A percentile compares a stretch with the other conserved stretches of the same genome.
These are phyloP conservation scores for Sporothrix brunneoviolacea DNA, from an alignment of 2,329 filamentous ascomycete genomes.

Conservation along the genomic window DNA sequence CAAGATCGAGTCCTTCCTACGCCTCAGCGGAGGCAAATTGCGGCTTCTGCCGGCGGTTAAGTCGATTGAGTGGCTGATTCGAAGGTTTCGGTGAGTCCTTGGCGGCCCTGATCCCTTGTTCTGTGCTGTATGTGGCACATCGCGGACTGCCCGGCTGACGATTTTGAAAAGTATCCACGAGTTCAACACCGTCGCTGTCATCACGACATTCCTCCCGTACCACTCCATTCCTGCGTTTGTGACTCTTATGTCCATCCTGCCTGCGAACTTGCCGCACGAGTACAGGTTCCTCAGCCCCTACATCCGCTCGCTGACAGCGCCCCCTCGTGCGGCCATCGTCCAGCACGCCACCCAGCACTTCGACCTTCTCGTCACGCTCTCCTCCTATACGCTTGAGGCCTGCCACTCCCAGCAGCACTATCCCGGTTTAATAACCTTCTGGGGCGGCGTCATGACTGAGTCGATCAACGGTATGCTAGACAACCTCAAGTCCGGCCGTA, in stretches of 20 bases:
- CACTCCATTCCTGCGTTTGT: slow-evolving; percentile 80
- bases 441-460: slow-evolving; percentile 83
- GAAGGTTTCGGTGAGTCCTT: slow-evolving; percentile 76
- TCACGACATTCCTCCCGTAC: slow-evolving; percentile 88
- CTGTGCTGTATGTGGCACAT: not conserved
- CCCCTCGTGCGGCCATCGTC: slow-evolving; percentile 74
- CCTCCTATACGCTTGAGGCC: slow-evolving; percentile 69
- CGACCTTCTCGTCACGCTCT: slow-evolving; percentile 68
- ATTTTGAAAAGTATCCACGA: slow-evolving; percentile 66
- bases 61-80: slow-evolving; percentile 88
- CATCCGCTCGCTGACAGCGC: slow-evolving; percentile 65
- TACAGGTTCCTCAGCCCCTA: slow-evolving; percentile 86
- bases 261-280: slow-evolving; percentile 62
- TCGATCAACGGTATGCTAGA: slow-evolving; percentile 78
- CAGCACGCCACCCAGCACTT: slow-evolving; percentile 75
- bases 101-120: not conserved
- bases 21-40: slow-evolving; percentile 67
- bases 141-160: too few species aligned
- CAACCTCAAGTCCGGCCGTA: slow-evolving; percentile 65
- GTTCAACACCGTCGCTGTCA: slow-evolving; percentile 70
- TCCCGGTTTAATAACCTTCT: slow-evolving; percentile 75
- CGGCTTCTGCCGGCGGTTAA: slow-evolving; percentile 83
- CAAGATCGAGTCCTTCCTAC: slow-evolving; percentile 75
- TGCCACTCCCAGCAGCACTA: slow-evolving; percentile 68
- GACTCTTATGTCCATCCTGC: slow-evolving; percentile 80